These are phyloP conservation scores for Zygosaccharomyces bailii DNA, from an alignment of 805 yeast species.

Conservation along the genomic window DNA sequence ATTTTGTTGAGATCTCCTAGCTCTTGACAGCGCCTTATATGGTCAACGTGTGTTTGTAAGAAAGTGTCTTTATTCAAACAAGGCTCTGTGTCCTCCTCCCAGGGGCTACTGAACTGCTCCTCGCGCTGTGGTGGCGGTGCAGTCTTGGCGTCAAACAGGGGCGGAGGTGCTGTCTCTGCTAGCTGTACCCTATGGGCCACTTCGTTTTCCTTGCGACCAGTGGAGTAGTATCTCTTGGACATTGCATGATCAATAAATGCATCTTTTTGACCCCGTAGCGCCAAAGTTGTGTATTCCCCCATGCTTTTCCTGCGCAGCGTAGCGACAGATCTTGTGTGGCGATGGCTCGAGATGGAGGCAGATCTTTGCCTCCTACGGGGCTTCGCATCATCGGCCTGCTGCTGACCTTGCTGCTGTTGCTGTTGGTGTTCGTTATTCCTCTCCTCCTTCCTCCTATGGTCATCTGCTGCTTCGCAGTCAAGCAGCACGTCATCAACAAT, in stretches of 20 bases:
- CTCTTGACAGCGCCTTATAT: slow-evolving; percentile 32
- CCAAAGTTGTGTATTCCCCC: slow-evolving; percentile 10
- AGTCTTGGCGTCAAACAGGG: neutral
- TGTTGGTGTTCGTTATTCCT: slow-evolving; percentile 1
- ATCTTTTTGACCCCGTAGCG: slow-evolving; percentile 15
- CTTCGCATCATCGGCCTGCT: neutral
- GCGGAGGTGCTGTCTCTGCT: slow-evolving; percentile 2
- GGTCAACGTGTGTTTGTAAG: slow-evolving; percentile 29
- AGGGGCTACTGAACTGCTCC: slow-evolving; percentile 17
- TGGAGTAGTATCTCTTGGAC: slow-evolving; percentile 22
- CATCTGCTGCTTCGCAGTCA: slow-evolving; percentile 11
- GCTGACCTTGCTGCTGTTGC: neutral
- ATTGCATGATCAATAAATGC: slow-evolving; percentile 19
- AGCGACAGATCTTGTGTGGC: slow-evolving; percentile 3
- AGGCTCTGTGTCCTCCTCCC: slow-evolving; percentile 35
- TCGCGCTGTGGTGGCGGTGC: neutral
- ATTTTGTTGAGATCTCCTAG: slow-evolving; percentile 35
- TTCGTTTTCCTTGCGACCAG: slow-evolving; percentile 8
- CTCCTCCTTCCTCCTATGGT: slow-evolving; percentile 3
- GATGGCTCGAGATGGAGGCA: slow-evolving; percentile 5
- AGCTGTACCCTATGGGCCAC: neutral
- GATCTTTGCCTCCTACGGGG: slow-evolving; percentile 3
- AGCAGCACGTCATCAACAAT: slow-evolving; percentile 29
- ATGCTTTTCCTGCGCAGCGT: slow-evolving; percentile 15
- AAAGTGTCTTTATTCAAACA: slow-evolving; percentile 33